Base-by-base conservation (phyloP, 2,329 filamentous ascomycete species). In the Thelonectria olida region DNA sequence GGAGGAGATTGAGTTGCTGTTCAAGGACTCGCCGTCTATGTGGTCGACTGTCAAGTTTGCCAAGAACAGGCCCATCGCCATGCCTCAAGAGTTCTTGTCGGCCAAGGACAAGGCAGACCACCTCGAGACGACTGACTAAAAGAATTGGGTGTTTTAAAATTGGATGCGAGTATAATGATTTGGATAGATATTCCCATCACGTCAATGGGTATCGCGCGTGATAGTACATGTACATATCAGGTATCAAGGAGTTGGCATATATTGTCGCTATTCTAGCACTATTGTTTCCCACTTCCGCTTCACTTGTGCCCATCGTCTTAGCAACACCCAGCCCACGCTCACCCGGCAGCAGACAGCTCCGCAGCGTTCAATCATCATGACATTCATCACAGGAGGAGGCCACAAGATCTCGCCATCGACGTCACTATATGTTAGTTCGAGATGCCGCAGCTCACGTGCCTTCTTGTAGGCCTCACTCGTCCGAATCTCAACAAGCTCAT, bases 1-100 rank as follows among this genome's bases (percentile, higher is more conserved):
- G 8, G 81, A 84, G 66, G 78, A 80, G 69, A 79, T 80, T 44
- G 79, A 80, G 51, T 67, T 79, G 27, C 70, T 80, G 53, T 81
- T 81, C 74, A 75, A 73, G 59, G 73, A 80, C 41, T 76, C 76
- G 42, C 76, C 75, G 2, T 79, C 75, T 0, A 72, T 73, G 22
- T 76, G 73, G 69, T 64, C 63, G 1, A 78, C 77, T 1, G 78
- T 80, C 50, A 67, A 64, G 61, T 79, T 75, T 61, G 78, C 78
- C 38, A 78, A 74, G 72, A 72, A 58, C 41, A 69, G 74, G 8
- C 73, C 75, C 5, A 66, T 75, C 53, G 73, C 68, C 13, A 72
- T 74, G 67, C 70, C 72, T 1, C 70, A 73, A 55, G 74, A 75
- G 58, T 72, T 72, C 45, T 54, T 53, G 17, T 68, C 42, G 4